These are phyloP conservation scores for Trichomonascus vanleenenianus DNA, from an alignment of 805 yeast genomes.

Conservation along the genomic window DNA sequence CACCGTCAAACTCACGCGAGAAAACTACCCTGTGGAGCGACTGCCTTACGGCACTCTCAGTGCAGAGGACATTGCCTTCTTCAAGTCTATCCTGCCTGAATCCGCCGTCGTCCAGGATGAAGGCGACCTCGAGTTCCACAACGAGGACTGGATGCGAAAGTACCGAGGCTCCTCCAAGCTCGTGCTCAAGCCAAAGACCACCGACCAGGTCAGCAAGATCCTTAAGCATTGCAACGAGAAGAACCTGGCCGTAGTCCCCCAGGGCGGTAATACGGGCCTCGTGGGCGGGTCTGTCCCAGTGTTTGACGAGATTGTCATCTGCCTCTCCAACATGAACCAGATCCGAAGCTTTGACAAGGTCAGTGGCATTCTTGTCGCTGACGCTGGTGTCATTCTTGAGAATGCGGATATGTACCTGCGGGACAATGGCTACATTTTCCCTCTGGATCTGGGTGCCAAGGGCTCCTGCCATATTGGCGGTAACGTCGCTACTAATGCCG, in stretches of 20 bases:
- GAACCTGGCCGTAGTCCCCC: slow-evolving; percentile 82
- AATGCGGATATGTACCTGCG: slow-evolving; percentile 70
- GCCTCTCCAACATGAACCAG: slow-evolving; percentile 62
- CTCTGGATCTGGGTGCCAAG: slow-evolving; percentile 90
- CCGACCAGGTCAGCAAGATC: slow-evolving; percentile 69
- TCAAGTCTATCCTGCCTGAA: slow-evolving; percentile 49
- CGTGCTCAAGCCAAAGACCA: slow-evolving; percentile 74
- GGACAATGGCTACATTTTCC: slow-evolving; percentile 84
- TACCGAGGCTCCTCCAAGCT: slow-evolving; percentile 80
- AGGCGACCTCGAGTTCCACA: slow-evolving; percentile 39
- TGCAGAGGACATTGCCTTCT: slow-evolving; percentile 50
- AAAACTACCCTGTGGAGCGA: slow-evolving; percentile 50
- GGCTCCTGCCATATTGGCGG: slow-evolving; percentile 97
- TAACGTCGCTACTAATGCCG: slow-evolving; percentile 91
- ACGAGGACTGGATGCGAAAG: slow-evolving; percentile 93
- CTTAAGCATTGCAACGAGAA: slow-evolving; percentile 72
- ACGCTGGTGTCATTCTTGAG: slow-evolving; percentile 86
- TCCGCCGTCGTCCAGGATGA: slow-evolving; percentile 30
- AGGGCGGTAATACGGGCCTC: slow-evolving; percentile 94
- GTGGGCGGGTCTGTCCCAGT: slow-evolving; percentile 94
- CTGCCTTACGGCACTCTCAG: slow-evolving; percentile 47
- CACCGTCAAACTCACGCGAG: slow-evolving; percentile 46
- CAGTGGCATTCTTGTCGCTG: slow-evolving; percentile 80
- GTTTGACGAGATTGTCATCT: slow-evolving; percentile 79
- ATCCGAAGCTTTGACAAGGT: slow-evolving; percentile 74